Conservation (phyloP, 441 rosid species). For the Populus trichocarpa region DNA sequence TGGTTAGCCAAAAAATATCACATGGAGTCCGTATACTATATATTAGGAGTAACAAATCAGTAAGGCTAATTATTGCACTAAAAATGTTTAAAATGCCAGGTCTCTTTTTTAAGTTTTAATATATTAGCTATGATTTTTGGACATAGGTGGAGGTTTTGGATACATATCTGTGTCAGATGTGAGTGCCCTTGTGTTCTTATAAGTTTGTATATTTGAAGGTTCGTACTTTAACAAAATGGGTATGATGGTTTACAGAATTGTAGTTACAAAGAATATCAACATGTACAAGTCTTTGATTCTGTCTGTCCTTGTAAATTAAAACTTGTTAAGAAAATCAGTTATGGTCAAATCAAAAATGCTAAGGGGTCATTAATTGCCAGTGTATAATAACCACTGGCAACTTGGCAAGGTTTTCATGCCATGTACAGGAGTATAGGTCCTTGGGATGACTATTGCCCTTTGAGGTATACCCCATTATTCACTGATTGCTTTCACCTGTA, state of each 20-base stretch:
- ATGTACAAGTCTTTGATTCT: background rate
- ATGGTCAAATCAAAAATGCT: background rate
- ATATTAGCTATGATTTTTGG: background rate
- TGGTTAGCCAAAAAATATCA: background rate
- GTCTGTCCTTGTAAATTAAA: background rate
- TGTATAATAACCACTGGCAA: background rate
- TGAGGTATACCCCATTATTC: background rate
- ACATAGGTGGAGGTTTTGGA: background rate
- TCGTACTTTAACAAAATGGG: background rate
- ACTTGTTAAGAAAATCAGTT: background rate
- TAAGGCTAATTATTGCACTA: background rate
- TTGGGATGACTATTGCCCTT: background rate
- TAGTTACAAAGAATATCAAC: background rate
- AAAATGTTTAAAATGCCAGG: background rate
- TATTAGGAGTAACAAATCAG: background rate
- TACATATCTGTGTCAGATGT: background rate
- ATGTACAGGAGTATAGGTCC: background rate
- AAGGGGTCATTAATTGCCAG: background rate
- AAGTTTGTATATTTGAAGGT: background rate
- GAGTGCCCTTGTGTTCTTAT: background rate
- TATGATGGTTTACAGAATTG: background rate
- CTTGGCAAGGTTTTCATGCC: background rate
- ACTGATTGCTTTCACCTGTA: background rate
- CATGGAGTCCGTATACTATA: background rate
- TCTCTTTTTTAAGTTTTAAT: background rate